A percentile compares a stretch with the other conserved stretches of the same genome.
Conservation (phyloP, 2,329 filamentous ascomycete genomes). For the Lachnellula arida region DNA sequence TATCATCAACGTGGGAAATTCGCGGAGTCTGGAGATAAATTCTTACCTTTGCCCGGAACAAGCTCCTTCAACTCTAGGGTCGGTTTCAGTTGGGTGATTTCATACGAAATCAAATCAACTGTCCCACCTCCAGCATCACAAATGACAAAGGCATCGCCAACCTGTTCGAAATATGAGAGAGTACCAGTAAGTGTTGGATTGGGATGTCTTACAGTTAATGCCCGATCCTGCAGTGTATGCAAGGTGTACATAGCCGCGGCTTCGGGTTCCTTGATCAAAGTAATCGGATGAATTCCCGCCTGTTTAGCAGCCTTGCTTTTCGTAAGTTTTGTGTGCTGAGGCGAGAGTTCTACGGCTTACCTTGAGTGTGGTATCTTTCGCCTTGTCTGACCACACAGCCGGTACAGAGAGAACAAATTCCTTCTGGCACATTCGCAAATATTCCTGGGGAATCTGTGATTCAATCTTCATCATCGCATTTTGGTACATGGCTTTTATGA, state of each 20-base stretch:
- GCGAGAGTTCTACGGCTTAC: slow-evolving; percentile 31
- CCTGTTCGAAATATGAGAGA: slow-evolving; percentile 6
- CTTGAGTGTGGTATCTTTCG: slow-evolving; percentile 46
- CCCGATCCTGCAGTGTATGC: slow-evolving; percentile 3
- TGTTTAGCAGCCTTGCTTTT: slow-evolving; percentile 9
- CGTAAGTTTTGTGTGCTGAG: too few species aligned
- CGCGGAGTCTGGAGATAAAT: not conserved
- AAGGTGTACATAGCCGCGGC: slow-evolving; percentile 18
- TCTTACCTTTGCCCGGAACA: slow-evolving; percentile 19
- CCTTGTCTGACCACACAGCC: slow-evolving; percentile 53
- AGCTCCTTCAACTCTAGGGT: slow-evolving; percentile 26
- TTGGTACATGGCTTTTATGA: slow-evolving; percentile 31
- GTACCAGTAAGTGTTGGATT: not conserved
- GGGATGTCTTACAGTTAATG: not conserved
- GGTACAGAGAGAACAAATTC: slow-evolving; percentile 55
- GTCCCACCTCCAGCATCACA: slow-evolving; percentile 33
- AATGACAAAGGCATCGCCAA: slow-evolving; percentile 30
- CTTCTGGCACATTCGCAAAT: slow-evolving; percentile 41
- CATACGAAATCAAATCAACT: slow-evolving; percentile 33
- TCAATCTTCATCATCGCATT: slow-evolving; percentile 44
- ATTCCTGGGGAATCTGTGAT: slow-evolving; percentile 37
- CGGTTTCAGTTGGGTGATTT: slow-evolving; percentile 15
- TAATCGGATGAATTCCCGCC: slow-evolving; percentile 5
- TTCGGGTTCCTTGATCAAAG: slow-evolving; percentile 18
- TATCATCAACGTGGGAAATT: not conserved